phyloP scores from a whole-genome alignment of 2,329 filamentous ascomycete species.

The Aspergillus felis region DNA sequence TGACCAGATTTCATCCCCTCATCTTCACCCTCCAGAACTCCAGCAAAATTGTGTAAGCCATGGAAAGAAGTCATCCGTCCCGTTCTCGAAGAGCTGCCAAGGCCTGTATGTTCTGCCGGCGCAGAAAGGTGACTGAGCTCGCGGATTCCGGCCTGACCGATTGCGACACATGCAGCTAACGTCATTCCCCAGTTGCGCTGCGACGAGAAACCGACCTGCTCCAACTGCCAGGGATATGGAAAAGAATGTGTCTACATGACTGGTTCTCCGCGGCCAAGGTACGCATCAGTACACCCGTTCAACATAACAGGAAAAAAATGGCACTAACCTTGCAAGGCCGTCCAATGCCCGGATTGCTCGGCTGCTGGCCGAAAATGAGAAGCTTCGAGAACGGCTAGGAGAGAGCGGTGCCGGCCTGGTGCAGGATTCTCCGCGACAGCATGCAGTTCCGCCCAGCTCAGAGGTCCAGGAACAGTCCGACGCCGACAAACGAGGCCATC shows the following conservation, averaged over 20 bases:
- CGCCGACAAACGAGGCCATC: constrained; percentile 1
- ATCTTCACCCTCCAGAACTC: too few species aligned
- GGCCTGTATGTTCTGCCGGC: too few species aligned
- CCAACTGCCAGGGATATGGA: constrained; percentile 41
- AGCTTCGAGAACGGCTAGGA: constrained; percentile 14
- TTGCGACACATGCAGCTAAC: too few species aligned
- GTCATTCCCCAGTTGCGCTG: constrained; percentile 1
- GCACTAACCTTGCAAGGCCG: constrained; percentile 8
- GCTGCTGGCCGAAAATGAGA: constrained; percentile 22
- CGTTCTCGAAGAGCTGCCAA: too few species aligned
- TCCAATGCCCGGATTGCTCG: constrained; percentile 25
- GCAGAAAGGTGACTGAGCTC: too few species aligned
- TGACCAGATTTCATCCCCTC: too few species aligned
- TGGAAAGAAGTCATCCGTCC: too few species aligned
- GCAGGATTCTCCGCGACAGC: background rate
- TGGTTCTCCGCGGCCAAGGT: constrained; percentile 26
- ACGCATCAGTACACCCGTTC: background rate
- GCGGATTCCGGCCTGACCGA: too few species aligned
- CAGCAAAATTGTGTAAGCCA: too few species aligned
- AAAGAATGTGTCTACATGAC: constrained; percentile 44
- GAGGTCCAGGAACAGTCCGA: background rate
- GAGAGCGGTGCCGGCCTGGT: too few species aligned
- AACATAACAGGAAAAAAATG: too few species aligned
- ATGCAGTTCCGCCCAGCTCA: background rate
- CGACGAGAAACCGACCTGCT: constrained; percentile 8